Evolutionary conservation across 345 rosid species (phyloP), one percentile per base, ranked within the genome.

Genomic region (Aquilaria yunnanensis): DNA sequence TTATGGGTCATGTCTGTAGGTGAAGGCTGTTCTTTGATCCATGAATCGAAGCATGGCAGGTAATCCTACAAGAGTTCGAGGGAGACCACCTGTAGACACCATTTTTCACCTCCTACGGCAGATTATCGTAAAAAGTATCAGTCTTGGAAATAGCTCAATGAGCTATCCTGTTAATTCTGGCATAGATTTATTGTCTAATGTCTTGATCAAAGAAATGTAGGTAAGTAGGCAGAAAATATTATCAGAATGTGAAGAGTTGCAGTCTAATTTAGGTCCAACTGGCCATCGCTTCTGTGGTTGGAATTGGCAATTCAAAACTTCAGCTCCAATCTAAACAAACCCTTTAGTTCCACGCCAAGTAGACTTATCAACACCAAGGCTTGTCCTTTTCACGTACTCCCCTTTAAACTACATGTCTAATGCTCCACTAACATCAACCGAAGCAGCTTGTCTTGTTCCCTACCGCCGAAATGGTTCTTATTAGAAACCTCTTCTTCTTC

Each of bases 241-340:
- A 37, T 37, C 43, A 58, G 58, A 74, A 55, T 77, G 70, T 75
- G 64, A 60, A 71, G 72, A 41, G 84, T 77, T 70, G 58, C 72
- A 59, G 49, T 76, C 74, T 59, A 70, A 68, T 80, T 76, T 76
- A 78, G 90, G 90, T 85, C 74, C 72, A 78, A 72, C 82, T 1
- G 23, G 23, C 23, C 1, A 23, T 23, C 56, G 70, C 85, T 56
- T 67, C 1, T 63, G 62, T 59, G 82, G 62, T 78, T 70, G 60
- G 43, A 0, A 37, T 4, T 37, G 5, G 43, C 43, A 37, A 51
- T 58, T 61, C 74, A 68, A 72, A 41, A 54, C 63, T 62, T 71
- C 10, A 32, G 10, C n/a, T 54, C 67, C 32, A 57, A 64, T 70
- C 78, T 16, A 66, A 37, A 60, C 70, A 72, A 62, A 37, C 49